Evolutionary conservation across 106 monocot species (phyloP).

Genomic region (Apostasia shenzhenica): DNA sequence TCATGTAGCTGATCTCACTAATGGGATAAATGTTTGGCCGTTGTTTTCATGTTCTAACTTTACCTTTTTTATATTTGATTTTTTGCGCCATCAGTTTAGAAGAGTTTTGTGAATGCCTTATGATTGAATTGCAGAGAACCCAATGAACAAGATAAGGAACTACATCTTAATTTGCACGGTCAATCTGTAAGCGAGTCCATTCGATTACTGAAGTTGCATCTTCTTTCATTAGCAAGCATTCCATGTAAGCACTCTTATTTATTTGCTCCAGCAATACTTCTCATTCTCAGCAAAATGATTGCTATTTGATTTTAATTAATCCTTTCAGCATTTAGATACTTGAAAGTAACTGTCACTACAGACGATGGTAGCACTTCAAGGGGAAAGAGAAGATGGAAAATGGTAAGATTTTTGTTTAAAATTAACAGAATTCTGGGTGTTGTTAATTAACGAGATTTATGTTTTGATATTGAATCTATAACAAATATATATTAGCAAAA

Average conservation of each 20-base stretch:
- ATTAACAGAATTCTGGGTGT: neutral
- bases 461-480: no score
- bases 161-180: slow-evolving; percentile 53
- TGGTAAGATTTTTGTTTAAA: slow-evolving; percentile 21
- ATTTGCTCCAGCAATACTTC: slow-evolving; percentile 3
- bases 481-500: no score
- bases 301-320: slow-evolving; percentile 10
- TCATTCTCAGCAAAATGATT: neutral
- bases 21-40: neutral
- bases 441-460: no score
- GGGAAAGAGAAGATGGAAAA: slow-evolving; percentile 38
- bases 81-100: neutral
- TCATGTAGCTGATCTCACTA: no score
- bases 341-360: slow-evolving; percentile 55
- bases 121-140: slow-evolving; percentile 26
- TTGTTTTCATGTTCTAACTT: slow-evolving; percentile 2
- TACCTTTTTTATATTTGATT: neutral
- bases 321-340: slow-evolving; percentile 31
- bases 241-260: slow-evolving; percentile 33
- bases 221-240: slow-evolving; percentile 49
- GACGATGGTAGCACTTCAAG: slow-evolving; percentile 33
- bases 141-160: slow-evolving; percentile 11
- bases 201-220: slow-evolving; percentile 47
- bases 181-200: slow-evolving; percentile 40
- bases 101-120: neutral